These are phyloP conservation scores for Penicillium sp. DNA, from an alignment of 2,329 filamentous ascomycete genomes.

Conservation along the genomic window DNA sequence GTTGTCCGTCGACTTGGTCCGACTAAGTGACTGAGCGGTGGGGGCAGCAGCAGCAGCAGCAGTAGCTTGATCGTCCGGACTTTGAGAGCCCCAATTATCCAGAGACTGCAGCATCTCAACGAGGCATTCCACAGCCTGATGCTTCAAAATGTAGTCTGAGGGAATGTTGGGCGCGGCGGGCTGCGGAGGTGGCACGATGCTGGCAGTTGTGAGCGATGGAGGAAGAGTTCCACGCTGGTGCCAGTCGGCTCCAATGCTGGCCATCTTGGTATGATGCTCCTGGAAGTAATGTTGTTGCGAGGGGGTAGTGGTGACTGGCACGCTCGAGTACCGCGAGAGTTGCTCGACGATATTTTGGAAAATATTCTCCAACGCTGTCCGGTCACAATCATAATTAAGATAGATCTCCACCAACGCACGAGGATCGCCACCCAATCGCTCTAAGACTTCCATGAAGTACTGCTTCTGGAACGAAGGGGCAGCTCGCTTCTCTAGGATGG, in stretches of 20 bases:
- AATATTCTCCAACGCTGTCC: constrained; percentile 90
- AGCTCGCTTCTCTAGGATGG: constrained; percentile 82
- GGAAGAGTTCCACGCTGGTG: constrained; percentile 82
- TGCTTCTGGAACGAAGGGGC: constrained; percentile 90
- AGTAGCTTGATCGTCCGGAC: constrained; percentile 53
- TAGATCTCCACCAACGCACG: constrained; percentile 91
- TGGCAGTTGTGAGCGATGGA: constrained; percentile 78
- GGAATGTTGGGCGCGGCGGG: constrained; percentile 66
- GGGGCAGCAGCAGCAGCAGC: background rate
- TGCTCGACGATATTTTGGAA: constrained; percentile 95
- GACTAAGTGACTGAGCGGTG: constrained; percentile 49
- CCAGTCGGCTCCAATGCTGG: constrained; percentile 71
- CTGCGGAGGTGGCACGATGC: constrained; percentile 59
- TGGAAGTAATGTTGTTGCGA: constrained; percentile 84
- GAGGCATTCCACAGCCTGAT: constrained; percentile 81
- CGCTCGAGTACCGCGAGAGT: constrained; percentile 80
- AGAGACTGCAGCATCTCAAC: constrained; percentile 87
- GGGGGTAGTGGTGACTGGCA: constrained; percentile 72
- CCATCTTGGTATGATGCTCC: constrained; percentile 68
- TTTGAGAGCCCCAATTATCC: constrained; percentile 86
- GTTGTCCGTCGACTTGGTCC: constrained; percentile 58
- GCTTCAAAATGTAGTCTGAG: constrained; percentile 87
- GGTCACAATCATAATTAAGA: constrained; percentile 96
- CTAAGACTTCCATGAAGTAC: constrained; percentile 83
- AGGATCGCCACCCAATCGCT: constrained; percentile 81